phyloP scores from a whole-genome alignment of 306 rosid species.

The Cucurbita moschata region DNA sequence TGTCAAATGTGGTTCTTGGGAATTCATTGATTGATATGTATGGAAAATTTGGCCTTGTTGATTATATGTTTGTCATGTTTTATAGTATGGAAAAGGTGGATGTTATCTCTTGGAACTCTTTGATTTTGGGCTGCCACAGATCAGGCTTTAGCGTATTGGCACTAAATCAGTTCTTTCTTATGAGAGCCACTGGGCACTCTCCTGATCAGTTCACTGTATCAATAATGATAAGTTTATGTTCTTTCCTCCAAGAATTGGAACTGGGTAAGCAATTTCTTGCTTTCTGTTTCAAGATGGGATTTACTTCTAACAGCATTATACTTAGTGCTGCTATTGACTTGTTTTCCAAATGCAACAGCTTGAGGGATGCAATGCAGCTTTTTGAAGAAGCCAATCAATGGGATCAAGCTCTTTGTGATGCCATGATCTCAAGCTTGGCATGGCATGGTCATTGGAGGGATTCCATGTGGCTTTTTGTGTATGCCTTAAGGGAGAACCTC shows the following conservation, averaged over 20 bases:
- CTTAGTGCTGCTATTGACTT: conserved; percentile 72
- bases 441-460: conserved; percentile 35
- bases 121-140: conserved; percentile 53
- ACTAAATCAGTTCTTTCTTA: conserved; percentile 32
- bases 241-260: conserved; percentile 41
- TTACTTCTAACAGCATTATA: conserved; percentile 53
- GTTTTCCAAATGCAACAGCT: conserved; percentile 79
- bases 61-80: conserved; percentile 42
- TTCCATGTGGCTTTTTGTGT: conserved; percentile 39
- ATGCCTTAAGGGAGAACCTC: conserved; percentile 46
- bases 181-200: conserved; percentile 27
- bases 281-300: conserved; percentile 60
- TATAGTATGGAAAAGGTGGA: conserved; percentile 47
- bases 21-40: conserved; percentile 73
- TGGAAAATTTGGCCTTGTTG: conserved; percentile 46
- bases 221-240: conserved; percentile 43
- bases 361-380: conserved; percentile 44
- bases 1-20: conserved; percentile 46
- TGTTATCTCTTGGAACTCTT: conserved; percentile 63
- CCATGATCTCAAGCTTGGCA: conserved; percentile 74
- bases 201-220: conserved; percentile 69
- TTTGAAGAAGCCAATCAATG: conserved; percentile 38
- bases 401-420: conserved; percentile 51
- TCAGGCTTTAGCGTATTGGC: conserved; percentile 45
- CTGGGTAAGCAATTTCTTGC: conserved; percentile 72